These are phyloP conservation scores for Blastobotrys mokoenaii DNA, from an alignment of 805 yeast species.

Conservation along the genomic window DNA sequence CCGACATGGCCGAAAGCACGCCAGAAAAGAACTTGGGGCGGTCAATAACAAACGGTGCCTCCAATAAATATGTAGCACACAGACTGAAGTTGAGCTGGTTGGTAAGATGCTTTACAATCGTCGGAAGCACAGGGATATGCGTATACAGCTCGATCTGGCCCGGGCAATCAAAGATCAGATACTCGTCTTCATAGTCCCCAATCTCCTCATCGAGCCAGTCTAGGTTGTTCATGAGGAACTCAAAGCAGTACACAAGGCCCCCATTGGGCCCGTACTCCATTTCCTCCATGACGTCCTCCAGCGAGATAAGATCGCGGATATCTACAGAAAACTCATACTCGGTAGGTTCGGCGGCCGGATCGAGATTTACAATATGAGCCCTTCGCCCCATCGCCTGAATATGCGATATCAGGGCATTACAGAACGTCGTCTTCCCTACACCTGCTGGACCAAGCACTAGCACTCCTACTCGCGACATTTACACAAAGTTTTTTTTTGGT, in stretches of 20 bases:
- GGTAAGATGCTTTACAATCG: constrained; percentile 77
- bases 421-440: constrained; percentile 90
- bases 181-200: constrained; percentile 93
- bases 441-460: constrained; percentile 97
- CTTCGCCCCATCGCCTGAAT: constrained; percentile 87
- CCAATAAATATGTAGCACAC: constrained; percentile 87
- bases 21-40: constrained; percentile 91
- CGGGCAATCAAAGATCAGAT: constrained; percentile 90
- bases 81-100: constrained; percentile 72
- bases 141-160: constrained; percentile 94
- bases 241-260: constrained; percentile 87
- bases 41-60: constrained; percentile 91
- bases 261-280: constrained; percentile 92
- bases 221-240: constrained; percentile 71
- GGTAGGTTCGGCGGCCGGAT: constrained; percentile 94
- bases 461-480: constrained; percentile 91
- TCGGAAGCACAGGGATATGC: constrained; percentile 88
- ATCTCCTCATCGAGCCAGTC: constrained; percentile 98
- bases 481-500: not conserved
- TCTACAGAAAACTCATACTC: constrained; percentile 90
- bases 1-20: constrained; percentile 93
- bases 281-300: constrained; percentile 94
- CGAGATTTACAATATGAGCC: constrained; percentile 89
- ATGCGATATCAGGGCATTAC: constrained; percentile 77
- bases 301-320: constrained; percentile 79